Evolutionary conservation across 2,329 filamentous ascomycete genomes (phyloP), one percentile per base, ranked within the genome.

Genomic region (Coleophoma cylindrospora): DNA sequence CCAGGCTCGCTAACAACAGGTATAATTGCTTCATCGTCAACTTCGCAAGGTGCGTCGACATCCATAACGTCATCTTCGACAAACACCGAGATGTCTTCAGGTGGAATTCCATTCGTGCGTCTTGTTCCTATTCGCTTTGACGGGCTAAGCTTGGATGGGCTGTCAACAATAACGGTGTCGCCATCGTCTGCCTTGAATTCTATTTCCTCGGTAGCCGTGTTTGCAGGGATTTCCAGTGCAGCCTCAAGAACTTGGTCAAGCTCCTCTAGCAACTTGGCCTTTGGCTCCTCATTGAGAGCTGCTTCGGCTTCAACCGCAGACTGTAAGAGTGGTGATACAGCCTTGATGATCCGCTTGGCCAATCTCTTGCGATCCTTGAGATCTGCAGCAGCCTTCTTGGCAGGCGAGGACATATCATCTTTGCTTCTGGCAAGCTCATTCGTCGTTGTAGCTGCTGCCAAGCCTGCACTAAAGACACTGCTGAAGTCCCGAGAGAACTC

Each of bases 261-360:
- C 61, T 94, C 86, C 56, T 81, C 81, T 37, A 89, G 73, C 49
- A 91, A 77, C 44, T 77, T 77, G 47, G 91, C 86, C 43, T 83
- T 80, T 1, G 87, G 75, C 60, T 84, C 86, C 47, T 84, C 79
- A 46, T 79, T 84, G 40, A 95, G 76, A 53, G 94, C 88, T n/a
- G 88, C 84, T 66, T 97, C 92, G 49, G 89, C 88, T 48, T 79
- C 80, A 43, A 91, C 70, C 1, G 90, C 90, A 49, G 81, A 77
- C 65, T 96, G 87, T 3, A 96, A 74, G 41, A 83, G 77, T 13
- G 87, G 83, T 65, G 95, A 89, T 33, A 95, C 79, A 1, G 84
- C 82, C 66, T 90, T 95, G 57, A 95, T 79, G 54, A 96, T 95
- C 22, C 91, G 83, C 68, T 95, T 96, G 21, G 88, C 90, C n/a